Base-by-base conservation (phyloP, 2,329 filamentous ascomycete genomes). In the Alternaria arborescens region DNA sequence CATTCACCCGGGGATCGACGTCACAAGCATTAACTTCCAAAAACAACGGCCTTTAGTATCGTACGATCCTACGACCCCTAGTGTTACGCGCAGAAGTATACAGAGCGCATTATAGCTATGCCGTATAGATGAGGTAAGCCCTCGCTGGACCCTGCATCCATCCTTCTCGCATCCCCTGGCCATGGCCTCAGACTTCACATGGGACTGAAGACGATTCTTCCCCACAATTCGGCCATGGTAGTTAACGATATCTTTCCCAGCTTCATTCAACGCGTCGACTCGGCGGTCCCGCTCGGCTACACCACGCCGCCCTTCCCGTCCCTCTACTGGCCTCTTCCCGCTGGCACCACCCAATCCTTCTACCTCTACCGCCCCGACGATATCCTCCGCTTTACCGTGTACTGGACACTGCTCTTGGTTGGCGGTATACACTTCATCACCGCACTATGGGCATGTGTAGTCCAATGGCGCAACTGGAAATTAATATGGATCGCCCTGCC, bases 341-440 rank as follows among this genome's bases (percentile, higher is more conserved):
- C 89, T 12, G 77, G 78, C 60, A 81, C 85, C 44, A 85, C 85
- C 61, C 86, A 87, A 38, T 80, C 84, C 34, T 80, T 81, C 64
- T 89, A 89, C 71, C 88, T 97, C 68, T 94, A 92, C 82, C 85
- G 90, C 72, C 84, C 92, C 3, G 77, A 80, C 61, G 92, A 97
- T 74, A 91, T 96, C 56, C 94, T 92, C 89, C 89, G 90, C 66
- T 97, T 95, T 78, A 97, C 93, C 1, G 80, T 95, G 16, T 86
- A 89, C 74, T 97, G 93, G 93, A 97, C 93, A 0, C 80, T 96
- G 38, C 87, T 97, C 30, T 87, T 93, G 67, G 94, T 91, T 70
- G 88, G 86, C 34, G 83, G 88, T 20, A 91, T 94, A 64, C 92
- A 97, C 76, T 72, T 94, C 18, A 84, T 88, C 34, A 91, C 90